Conservation (phyloP, 2,329 filamentous ascomycete species). For the Lizonia empirigonia region DNA sequence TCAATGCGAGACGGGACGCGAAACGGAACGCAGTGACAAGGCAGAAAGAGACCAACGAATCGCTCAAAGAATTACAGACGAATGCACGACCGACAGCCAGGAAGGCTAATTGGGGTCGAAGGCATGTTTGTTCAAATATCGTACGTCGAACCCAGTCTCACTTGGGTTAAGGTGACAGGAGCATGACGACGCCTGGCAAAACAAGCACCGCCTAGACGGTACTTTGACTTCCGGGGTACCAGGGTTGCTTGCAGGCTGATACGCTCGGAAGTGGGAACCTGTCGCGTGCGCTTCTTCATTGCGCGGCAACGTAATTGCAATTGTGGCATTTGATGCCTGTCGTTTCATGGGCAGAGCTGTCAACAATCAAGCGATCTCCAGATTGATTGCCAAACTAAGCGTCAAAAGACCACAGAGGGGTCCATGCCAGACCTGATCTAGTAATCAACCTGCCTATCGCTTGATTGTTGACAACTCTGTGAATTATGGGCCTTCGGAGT, state of each 20-base stretch:
- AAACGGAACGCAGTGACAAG: conserved; percentile 1
- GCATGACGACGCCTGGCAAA: conserved; percentile 33
- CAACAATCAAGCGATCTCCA: too few species aligned
- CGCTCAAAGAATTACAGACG: conserved; percentile 5
- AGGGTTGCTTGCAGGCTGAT: conserved; percentile 13
- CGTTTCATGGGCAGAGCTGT: conserved; percentile 4
- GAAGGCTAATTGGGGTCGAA: conserved; percentile 11
- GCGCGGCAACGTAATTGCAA: conserved; percentile 10
- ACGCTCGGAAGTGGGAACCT: conserved; percentile 18
- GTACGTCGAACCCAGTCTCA: conserved; percentile 18
- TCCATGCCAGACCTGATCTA: background rate
- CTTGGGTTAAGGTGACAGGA: conserved; percentile 20
- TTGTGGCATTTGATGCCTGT: conserved; percentile 9
- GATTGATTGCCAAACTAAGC: background rate
- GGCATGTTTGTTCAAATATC: conserved; percentile 26
- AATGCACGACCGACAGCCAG: background rate
- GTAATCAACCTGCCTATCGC: background rate
- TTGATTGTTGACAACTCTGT: background rate
- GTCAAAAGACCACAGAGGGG: background rate
- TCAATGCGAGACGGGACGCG: too few species aligned
- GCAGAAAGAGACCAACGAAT: conserved; percentile 8
- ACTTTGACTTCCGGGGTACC: conserved; percentile 5
- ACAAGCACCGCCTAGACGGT: conserved; percentile 12
- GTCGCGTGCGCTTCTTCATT: conserved; percentile 24
- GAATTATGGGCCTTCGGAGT: conserved; percentile 11